phyloP scores from a whole-genome alignment of 2,329 filamentous ascomycete species.

The Alternaria gansuensis region DNA sequence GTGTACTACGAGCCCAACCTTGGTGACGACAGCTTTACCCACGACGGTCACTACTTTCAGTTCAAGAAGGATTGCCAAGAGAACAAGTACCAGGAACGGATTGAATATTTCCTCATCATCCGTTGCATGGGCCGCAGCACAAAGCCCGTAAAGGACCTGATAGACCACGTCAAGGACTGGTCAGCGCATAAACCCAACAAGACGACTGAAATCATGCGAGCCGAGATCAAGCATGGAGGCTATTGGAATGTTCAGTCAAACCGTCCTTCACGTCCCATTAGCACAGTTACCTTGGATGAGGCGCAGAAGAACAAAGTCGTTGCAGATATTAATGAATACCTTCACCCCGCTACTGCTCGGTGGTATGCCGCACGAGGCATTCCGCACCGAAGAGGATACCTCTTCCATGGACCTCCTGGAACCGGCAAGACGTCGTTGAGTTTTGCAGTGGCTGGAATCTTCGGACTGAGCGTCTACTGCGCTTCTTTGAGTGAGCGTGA shows the following conservation, averaged over 20 bases:
- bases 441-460: constrained; percentile 58
- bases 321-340: constrained; percentile 78
- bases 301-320: constrained; percentile 72
- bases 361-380: constrained; percentile 89
- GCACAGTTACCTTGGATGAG: constrained; percentile 76
- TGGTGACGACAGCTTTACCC: constrained; percentile 57
- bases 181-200: constrained; percentile 54
- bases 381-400: constrained; percentile 83
- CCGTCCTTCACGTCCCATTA: constrained; percentile 74
- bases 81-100: constrained; percentile 23
- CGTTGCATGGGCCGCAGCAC: constrained; percentile 60
- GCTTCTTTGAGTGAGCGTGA: constrained; percentile 70
- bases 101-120: constrained; percentile 33
- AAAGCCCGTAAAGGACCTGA: constrained; percentile 59
- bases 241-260: constrained; percentile 57
- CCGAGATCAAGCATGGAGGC: constrained; percentile 37
- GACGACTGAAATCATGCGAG: constrained; percentile 59
- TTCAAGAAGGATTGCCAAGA: constrained; percentile 46
- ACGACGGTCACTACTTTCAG: constrained; percentile 54
- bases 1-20: constrained; percentile 61
- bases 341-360: constrained; percentile 73
- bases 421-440: constrained; percentile 73
- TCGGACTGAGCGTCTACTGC: constrained; percentile 58
- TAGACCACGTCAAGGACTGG: constrained; percentile 58
- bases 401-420: constrained; percentile 81